Percentiles rank a stretch among this genome's conserved stretches.
phyloP scores from a whole-genome alignment of 306 rosid genomes.

The Rosa rugosa region DNA sequence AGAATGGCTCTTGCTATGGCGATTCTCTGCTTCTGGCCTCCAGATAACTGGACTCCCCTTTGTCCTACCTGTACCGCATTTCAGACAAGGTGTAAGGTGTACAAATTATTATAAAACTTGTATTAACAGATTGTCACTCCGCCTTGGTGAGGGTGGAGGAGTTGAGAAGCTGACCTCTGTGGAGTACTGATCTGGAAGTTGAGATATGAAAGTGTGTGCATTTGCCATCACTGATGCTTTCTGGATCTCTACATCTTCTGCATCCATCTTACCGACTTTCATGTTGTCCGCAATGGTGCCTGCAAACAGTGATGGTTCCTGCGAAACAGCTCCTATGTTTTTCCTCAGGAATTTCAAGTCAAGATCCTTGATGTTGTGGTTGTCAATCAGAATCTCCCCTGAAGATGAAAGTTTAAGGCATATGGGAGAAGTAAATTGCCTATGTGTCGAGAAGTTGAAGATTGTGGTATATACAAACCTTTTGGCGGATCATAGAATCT shows the following conservation, averaged over 20 bases:
- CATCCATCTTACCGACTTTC: constrained; percentile 70
- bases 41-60: constrained; percentile 82
- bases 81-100: background rate
- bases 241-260: constrained; percentile 62
- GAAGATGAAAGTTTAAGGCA: constrained; percentile 17
- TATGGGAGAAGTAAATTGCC: background rate
- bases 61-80: constrained; percentile 61
- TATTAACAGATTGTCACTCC: background rate
- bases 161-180: constrained; percentile 56
- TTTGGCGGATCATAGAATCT: constrained; percentile 75
- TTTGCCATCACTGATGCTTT: constrained; percentile 73
- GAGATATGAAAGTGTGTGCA: constrained; percentile 71
- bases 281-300: constrained; percentile 74
- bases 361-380: constrained; percentile 61
- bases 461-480: constrained; percentile 38
- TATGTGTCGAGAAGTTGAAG: background rate
- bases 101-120: background rate
- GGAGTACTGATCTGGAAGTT: constrained; percentile 69
- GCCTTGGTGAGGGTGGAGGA: background rate
- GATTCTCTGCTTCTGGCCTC: constrained; percentile 90
- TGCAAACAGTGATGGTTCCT: constrained; percentile 75
- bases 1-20: constrained; percentile 91
- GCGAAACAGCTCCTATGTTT: constrained; percentile 74
- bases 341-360: constrained; percentile 69
- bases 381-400: constrained; percentile 73